Evolutionary conservation across 768 basidiomycete species (phyloP), one percentile per base, ranked within the genome.

Genomic region (Exsudoporus frostii): DNA sequence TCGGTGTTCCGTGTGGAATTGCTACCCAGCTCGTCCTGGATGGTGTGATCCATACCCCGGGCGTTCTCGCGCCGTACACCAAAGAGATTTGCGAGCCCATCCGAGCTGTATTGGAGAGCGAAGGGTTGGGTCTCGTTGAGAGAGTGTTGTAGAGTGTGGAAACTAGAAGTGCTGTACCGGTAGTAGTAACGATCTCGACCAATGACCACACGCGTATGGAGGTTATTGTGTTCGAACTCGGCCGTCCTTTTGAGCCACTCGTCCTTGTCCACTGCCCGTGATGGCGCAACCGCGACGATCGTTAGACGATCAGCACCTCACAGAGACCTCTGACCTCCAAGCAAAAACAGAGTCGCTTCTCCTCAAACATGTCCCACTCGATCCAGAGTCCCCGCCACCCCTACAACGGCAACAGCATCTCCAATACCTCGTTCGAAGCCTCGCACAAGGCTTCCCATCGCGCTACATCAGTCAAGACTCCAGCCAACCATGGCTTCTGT

Each of bases 1-100:
- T 98, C 45, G 96, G 96, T 54, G 69, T 98, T 13, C 96, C 96
- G 1, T 95, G 92, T 65, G 96, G 95, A 57, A 89, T 98, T 63
- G 95, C 97, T 2, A 83, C 86, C 0, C 93, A 98, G 76, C 78
- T 94, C 56, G 82, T 99, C 24, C 76, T 99, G 43, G 93, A 98
- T 62, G 94, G 94, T 57, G 81, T 84, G 41, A 73, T 98, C 65
- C 81, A 72, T 57, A 81, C 76, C 34, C 82, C 88, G 14, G 96
- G 96, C 63, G 80, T 99, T 7, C 81, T 84, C 45, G 88, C 84
- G 11, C 96, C 96, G 3, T 98, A 98, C 73, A 82, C 80, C 53
- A 87, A 88, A 73, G 87, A 89, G 66, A 82, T 92, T 34, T 91
- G 89, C 64, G 86, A 90, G 48, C 84, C 85, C 22, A 79, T 93